Conservation (phyloP, 139 green algal genomes). For the Closterium sp. region DNA sequence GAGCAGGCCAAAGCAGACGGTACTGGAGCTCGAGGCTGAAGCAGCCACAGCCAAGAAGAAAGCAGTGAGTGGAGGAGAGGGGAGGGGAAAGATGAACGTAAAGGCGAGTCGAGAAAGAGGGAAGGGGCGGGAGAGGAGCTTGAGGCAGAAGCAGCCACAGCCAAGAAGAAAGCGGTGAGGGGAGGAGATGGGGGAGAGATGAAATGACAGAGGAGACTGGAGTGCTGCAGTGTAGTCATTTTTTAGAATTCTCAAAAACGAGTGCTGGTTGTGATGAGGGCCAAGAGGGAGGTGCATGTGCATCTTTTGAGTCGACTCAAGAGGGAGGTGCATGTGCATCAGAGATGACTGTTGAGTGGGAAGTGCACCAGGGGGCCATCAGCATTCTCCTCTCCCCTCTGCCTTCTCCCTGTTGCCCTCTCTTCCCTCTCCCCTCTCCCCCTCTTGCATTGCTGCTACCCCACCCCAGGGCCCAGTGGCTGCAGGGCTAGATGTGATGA, state of each 20-base stretch:
- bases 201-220: not conserved
- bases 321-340: not conserved
- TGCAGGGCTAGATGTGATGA: not conserved
- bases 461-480: not conserved
- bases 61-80: not conserved
- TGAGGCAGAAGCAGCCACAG: constrained; percentile 18
- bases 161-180: not conserved
- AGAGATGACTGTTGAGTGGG: no score
- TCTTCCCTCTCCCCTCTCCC: not conserved
- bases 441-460: not conserved
- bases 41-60: not conserved
- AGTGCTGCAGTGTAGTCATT: not conserved
- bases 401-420: no score
- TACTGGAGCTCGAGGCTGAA: not conserved
- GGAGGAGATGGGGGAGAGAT: not conserved
- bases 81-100: no score
- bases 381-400: not conserved
- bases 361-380: not conserved
- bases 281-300: not conserved
- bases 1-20: not conserved
- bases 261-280: not conserved
- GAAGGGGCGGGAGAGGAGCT: constrained; percentile 29
- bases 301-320: not conserved
- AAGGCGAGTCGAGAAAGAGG: not conserved
- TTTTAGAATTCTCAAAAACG: not conserved